phyloP scores from a whole-genome alignment of 108 stramenopile species.

The Aurantiochytrium sp. region DNA sequence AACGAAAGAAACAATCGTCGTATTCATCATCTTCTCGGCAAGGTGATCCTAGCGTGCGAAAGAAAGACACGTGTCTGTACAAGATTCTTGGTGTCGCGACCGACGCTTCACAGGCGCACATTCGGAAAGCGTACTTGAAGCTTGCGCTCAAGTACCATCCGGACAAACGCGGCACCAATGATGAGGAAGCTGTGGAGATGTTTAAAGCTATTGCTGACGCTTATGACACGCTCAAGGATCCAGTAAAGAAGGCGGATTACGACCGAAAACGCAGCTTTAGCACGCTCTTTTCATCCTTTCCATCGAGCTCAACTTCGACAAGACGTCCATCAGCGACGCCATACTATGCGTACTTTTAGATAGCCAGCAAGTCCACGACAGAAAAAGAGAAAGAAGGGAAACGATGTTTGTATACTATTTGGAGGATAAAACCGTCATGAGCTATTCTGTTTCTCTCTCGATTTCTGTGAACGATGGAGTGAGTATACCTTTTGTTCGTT shows the following conservation, averaged over 20 bases:
- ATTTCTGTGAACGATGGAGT: no score
- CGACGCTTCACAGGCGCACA: background rate
- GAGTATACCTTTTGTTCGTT: no score
- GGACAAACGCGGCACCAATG: conserved; percentile 41
- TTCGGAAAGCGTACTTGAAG: conserved; percentile 42
- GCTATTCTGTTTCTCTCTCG: background rate
- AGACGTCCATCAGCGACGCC: background rate
- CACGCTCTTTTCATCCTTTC: background rate
- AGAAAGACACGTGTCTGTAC: background rate
- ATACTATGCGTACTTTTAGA: background rate
- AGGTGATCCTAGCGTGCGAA: background rate
- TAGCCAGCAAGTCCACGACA: background rate
- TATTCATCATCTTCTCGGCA: background rate
- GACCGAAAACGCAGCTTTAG: background rate
- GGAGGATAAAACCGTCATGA: background rate
- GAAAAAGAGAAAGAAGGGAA: background rate
- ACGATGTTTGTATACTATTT: background rate
- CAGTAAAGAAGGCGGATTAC: background rate
- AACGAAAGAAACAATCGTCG: background rate
- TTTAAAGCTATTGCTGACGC: background rate
- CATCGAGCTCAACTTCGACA: background rate
- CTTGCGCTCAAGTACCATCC: conserved; percentile 66
- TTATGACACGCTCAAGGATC: background rate
- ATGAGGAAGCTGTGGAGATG: background rate
- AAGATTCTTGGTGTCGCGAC: background rate